Base-by-base conservation (phyloP, 495 filamentous ascomycete genomes). In the Astrothelium subdiscretum region DNA sequence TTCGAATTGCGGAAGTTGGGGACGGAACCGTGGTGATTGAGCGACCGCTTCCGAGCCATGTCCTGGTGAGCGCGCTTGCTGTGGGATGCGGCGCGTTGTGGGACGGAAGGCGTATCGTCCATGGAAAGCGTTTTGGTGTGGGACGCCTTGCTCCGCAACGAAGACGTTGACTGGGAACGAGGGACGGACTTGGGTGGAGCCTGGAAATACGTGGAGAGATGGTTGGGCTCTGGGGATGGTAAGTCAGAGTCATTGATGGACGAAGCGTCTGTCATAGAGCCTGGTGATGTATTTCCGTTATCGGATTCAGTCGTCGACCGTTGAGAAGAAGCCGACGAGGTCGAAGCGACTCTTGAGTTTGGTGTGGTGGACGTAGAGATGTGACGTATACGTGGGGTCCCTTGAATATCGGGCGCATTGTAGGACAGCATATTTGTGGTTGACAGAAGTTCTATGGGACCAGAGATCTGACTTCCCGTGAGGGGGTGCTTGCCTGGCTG, bases 381-480 rank as follows among this genome's bases (percentile, higher is more conserved):
- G 65, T 78, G 60, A 79, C 65, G 69, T 20, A 69, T 68, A 6
- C 63, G 66, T 1, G 59, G 61, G 15, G 74, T 67, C 22, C 68
- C 69, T 51, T 59, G 38, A 48, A 69, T 71, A 71, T 91, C 86
- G 29, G 94, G 95, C 12, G 94, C 91, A 69, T 92, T 91, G 80
- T 94, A 96, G 20, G 89, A 88, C 20, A 96, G 85, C 85, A 92
- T 90, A 72, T 97, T 98, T 62, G 95, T 97, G 3, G 95, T 96
- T 22, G 92, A 95, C 31, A 96, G 75, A 51, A 98, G 79, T 72
- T 89, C 85, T 54, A 97, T 79, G 2, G 94, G 94, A 12, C 80
- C 83, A 22, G 94, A 98, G 69, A 98, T 98, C 76, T 94, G 79
- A 31, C 65, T 40, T 20, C 74, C 65, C 29, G 69, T 63, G 60